A percentile compares a stretch with the other conserved stretches of the same genome.
Evolutionary conservation across 2,329 filamentous ascomycete species (phyloP).

Genomic region (Chalara sp.): DNA sequence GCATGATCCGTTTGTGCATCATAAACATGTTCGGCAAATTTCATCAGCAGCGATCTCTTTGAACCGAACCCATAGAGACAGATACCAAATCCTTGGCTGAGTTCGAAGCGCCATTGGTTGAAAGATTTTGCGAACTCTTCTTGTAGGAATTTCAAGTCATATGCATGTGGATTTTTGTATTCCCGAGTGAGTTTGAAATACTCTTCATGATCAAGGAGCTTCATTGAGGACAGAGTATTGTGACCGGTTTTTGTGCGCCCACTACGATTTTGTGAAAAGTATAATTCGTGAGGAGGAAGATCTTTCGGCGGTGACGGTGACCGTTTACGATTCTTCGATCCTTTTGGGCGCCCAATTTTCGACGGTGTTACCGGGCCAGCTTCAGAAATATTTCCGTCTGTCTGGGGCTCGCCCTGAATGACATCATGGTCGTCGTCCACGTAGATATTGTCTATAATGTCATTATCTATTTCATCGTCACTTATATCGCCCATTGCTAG

Average conservation of each 20-base stretch:
- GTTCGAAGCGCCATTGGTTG: slow-evolving; percentile 87
- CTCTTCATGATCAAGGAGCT: slow-evolving; percentile 82
- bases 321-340: slow-evolving; percentile 42
- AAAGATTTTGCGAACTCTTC: slow-evolving; percentile 75
- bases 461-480: slow-evolving; percentile 64
- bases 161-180: slow-evolving; percentile 60
- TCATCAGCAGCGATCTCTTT: slow-evolving; percentile 67
- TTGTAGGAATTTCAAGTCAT: slow-evolving; percentile 65
- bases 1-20: slow-evolving; percentile 27
- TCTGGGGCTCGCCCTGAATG: slow-evolving; percentile 27
- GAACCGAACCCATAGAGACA: slow-evolving; percentile 92
- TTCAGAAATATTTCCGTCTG: slow-evolving; percentile 1
- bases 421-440: slow-evolving; percentile 32
- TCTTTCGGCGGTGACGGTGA: slow-evolving; percentile 65
- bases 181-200: slow-evolving; percentile 66
- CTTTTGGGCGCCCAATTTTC: slow-evolving; percentile 40
- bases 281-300: slow-evolving; percentile 81
- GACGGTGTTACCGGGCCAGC: slow-evolving; percentile 40
- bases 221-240: slow-evolving; percentile 69
- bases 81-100: slow-evolving; percentile 78
- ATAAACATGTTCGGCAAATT: slow-evolving; percentile 68
- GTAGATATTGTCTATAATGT: slow-evolving; percentile 63
- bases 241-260: slow-evolving; percentile 79
- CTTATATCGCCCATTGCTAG: slow-evolving; percentile 56
- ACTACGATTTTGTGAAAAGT: slow-evolving; percentile 86